These are phyloP conservation scores for Phytophthora ohioensis DNA, from an alignment of 352 stramenopile species.

Conservation along the genomic window DNA sequence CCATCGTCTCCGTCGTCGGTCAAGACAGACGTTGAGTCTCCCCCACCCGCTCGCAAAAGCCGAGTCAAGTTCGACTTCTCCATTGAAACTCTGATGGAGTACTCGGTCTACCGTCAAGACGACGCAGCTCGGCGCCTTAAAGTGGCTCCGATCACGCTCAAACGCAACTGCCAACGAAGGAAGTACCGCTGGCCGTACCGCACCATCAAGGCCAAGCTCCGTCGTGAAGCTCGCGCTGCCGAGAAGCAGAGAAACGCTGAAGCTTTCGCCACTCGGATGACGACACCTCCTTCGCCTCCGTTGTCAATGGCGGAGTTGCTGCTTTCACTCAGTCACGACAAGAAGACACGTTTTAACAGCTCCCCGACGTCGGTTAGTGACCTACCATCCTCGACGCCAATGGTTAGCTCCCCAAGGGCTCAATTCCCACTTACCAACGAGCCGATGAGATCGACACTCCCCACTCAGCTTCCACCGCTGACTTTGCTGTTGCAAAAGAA, in stretches of 20 bases:
- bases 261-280: neutral
- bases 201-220: conserved; percentile 46
- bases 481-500: conserved; percentile 21
- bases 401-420: neutral
- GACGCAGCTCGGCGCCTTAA: conserved; percentile 52
- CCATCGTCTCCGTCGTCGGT: neutral
- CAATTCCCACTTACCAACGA: conserved; percentile 3
- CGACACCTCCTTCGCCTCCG: neutral
- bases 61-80: conserved; percentile 60
- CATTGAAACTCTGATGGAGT: conserved; percentile 45
- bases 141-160: conserved; percentile 70
- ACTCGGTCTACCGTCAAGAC: conserved; percentile 60
- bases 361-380: conserved; percentile 30
- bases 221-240: conserved; percentile 31
- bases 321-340: conserved; percentile 18
- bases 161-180: conserved; percentile 60
- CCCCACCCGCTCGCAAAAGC: conserved; percentile 36
- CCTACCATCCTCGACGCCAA: neutral
- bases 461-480: conserved; percentile 23
- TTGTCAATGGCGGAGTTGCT: conserved; percentile 19
- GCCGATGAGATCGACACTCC: neutral
- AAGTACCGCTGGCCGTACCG: conserved; percentile 65
- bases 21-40: conserved; percentile 16
- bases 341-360: neutral
- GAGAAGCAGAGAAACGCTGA: conserved; percentile 3